phyloP scores from a whole-genome alignment of 345 rosid species.

The Eucalyptus albens region DNA sequence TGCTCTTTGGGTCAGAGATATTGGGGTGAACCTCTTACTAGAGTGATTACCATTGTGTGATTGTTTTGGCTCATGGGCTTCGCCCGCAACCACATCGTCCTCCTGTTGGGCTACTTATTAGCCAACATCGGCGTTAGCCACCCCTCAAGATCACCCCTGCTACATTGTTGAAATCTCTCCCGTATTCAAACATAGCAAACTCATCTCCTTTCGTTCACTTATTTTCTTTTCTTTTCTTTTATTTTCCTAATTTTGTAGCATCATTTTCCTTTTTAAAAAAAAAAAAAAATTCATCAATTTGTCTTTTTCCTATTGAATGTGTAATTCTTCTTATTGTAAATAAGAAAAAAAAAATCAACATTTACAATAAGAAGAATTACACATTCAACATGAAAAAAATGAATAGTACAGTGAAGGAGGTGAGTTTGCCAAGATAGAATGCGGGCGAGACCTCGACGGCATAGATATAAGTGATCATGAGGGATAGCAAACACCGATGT shows the following conservation, averaged over 20 bases:
- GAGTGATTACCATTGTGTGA: fast-evolving
- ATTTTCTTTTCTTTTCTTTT: too few species aligned
- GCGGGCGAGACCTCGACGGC: background rate
- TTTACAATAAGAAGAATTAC: too few species aligned
- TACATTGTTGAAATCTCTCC: fast-evolving
- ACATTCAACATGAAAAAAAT: too few species aligned
- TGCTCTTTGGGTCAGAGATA: background rate
- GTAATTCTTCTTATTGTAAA: too few species aligned
- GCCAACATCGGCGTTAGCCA: background rate
- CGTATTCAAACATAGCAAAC: background rate
- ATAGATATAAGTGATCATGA: too few species aligned
- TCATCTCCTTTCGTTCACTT: background rate
- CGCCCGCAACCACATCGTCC: constrained; percentile 36
- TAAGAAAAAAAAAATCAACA: too few species aligned
- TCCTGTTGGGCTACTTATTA: too few species aligned
- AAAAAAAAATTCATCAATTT: too few species aligned
- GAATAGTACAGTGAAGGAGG: background rate
- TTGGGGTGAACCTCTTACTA: background rate
- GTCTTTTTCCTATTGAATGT: too few species aligned
- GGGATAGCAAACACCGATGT: too few species aligned
- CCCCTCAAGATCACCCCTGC: background rate
- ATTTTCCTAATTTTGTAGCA: too few species aligned
- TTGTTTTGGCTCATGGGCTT: constrained; percentile 51
- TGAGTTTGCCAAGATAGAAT: background rate
- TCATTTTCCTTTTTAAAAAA: too few species aligned